Base-by-base conservation (phyloP, 1,284 basidiomycete genomes). In the Cutaneotrichosporon cavernicola region DNA sequence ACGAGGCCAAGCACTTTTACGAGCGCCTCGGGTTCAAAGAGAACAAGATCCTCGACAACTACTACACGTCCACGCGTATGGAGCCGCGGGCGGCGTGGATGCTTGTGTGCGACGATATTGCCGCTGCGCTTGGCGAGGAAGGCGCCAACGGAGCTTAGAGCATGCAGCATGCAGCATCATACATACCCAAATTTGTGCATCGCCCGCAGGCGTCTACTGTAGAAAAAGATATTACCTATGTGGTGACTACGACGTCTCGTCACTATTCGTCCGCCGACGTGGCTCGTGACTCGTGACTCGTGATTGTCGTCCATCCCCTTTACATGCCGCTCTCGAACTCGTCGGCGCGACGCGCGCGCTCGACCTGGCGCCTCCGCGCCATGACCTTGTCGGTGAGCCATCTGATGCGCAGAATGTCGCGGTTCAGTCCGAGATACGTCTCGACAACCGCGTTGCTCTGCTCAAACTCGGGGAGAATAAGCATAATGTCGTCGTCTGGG, bases 41-140 rank as follows among this genome's bases (percentile, higher is more conserved):
- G 63, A 62, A 66, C 14, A 72, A 73, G 32, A 67, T 72, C 22
- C 68, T 71, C 53, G 72, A 78, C 70, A 77, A 52, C n/a, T 79
- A 77, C 58, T 79, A 79, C 65, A 69, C 73, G 30, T 79, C 78
- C 65, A 69, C 73, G 30, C 77, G 78, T 64, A 74, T 76, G 66
- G 72, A 79, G 59, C 77, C 77, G n/a, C 67, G 71, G 47, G 73
- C 64, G 4, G 77, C 77, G 9, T 68, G 73, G 57, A 64, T 76
- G 49, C 76, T 79, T 70, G 75, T 78, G n/a, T 73, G 71, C 60
- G 77, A 79, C 18, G 76, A 79, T 62, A 77, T 79, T 47, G 65
- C 73, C 3, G 59, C 68, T 3, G 69, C 69, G 0, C 55, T 75
- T 34, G 74, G 74, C 21, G 75, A 73, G 62, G n/a, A 32, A 11